Conservation (phyloP, 129 eudicot species). For the Ambrosia artemisiifolia region DNA sequence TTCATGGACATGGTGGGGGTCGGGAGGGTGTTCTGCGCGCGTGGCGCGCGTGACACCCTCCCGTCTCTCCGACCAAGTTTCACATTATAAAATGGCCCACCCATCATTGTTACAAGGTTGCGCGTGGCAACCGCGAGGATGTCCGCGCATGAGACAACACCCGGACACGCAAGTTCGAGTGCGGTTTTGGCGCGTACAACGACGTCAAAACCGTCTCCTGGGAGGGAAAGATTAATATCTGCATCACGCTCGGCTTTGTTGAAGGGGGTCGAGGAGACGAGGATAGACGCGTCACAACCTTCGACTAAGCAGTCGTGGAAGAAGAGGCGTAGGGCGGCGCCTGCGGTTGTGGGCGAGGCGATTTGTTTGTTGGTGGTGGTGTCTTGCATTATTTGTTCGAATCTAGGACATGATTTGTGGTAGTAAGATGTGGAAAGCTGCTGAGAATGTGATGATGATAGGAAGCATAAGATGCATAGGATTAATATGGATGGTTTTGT, state of each 20-base stretch:
- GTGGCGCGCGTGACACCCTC: slow-evolving; percentile 36
- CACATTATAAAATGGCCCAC: slow-evolving; percentile 63
- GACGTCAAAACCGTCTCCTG: slow-evolving; percentile 77
- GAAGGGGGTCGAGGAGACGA: slow-evolving; percentile 71
- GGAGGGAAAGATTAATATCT: slow-evolving; percentile 77
- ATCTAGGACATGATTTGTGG: slow-evolving; percentile 54
- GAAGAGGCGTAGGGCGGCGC: slow-evolving; percentile 72
- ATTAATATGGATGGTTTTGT: neutral
- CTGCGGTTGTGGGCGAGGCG: slow-evolving; percentile 79
- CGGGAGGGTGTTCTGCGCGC: slow-evolving; percentile 42
- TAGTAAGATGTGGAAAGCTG: slow-evolving; percentile 45
- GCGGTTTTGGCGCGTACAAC: slow-evolving; percentile 75
- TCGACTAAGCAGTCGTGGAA: slow-evolving; percentile 83
- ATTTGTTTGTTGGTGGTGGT: slow-evolving; percentile 79
- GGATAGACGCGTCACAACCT: slow-evolving; percentile 78
- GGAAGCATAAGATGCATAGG: slow-evolving; percentile 30
- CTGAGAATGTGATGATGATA: slow-evolving; percentile 30
- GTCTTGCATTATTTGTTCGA: slow-evolving; percentile 54
- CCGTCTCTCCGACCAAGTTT: slow-evolving; percentile 57
- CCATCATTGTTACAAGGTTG: slow-evolving; percentile 56
- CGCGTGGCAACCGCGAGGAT: slow-evolving; percentile 67
- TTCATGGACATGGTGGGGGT: slow-evolving; percentile 50
- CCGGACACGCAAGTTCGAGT: slow-evolving; percentile 76
- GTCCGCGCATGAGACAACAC: slow-evolving; percentile 71
- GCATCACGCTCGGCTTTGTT: slow-evolving; percentile 72